Percentiles rank a stretch among this genome's conserved stretches.
Conservation (phyloP, 192 early-diverging fungal species). For the Thoreauomyces humboldtii region DNA sequence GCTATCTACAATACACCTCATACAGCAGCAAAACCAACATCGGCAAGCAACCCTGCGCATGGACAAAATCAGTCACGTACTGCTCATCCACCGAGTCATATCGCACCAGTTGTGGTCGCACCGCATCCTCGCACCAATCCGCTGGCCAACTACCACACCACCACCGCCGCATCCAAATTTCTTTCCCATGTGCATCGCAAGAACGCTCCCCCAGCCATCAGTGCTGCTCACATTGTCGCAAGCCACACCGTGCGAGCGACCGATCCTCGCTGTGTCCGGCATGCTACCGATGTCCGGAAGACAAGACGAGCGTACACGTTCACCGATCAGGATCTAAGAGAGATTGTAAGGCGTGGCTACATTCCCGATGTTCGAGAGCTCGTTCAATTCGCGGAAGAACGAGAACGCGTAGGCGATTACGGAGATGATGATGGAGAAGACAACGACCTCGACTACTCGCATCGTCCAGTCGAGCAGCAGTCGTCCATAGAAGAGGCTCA, state of each 20-base stretch:
- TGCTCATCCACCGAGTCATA: neutral
- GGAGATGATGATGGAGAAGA: neutral
- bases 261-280: too few species aligned
- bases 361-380: constrained; percentile 44
- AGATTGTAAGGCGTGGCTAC: constrained; percentile 43
- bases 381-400: constrained; percentile 25
- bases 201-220: constrained; percentile 19
- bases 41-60: neutral
- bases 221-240: neutral
- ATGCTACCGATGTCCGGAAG: too few species aligned
- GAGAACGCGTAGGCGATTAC: constrained; percentile 6
- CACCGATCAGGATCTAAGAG: constrained; percentile 49
- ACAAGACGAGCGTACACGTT: constrained; percentile 40
- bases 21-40: neutral
- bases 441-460: neutral
- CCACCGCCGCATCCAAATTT: constrained; percentile 15
- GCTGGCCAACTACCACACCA: constrained; percentile 3
- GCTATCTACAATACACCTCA: constrained; percentile 7
- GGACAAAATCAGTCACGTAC: neutral
- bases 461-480: neutral
- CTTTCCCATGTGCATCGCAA: constrained; percentile 25
- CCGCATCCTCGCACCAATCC: neutral
- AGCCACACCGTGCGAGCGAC: constrained; percentile 29
- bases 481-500: neutral
- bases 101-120: neutral